Percentiles rank a stretch among this genome's conserved stretches.
These are phyloP conservation scores for Chaetomiaceae sp. DNA, from an alignment of 2,329 filamentous ascomycete genomes.

Conservation along the genomic window DNA sequence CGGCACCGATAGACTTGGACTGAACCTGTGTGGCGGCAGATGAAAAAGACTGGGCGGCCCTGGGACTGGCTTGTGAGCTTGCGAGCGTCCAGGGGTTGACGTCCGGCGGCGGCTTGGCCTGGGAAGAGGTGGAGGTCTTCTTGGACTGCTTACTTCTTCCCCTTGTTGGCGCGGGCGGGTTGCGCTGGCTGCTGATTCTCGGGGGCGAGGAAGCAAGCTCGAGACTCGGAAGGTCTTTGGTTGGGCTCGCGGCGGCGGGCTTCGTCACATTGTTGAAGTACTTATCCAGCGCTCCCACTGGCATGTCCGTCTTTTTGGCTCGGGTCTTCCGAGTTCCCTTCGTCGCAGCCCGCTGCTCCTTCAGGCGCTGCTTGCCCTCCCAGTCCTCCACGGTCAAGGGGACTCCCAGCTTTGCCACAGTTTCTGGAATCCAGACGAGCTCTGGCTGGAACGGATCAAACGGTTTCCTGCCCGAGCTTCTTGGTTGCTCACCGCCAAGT, in stretches of 20 bases:
- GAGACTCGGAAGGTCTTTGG: constrained; percentile 6
- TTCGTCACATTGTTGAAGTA: constrained; percentile 38
- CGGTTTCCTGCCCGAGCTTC: constrained; percentile 30
- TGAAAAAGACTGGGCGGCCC: constrained; percentile 19
- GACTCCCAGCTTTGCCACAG: constrained; percentile 59
- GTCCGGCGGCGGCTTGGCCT: constrained; percentile 23
- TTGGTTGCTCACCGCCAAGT: constrained; percentile 24
- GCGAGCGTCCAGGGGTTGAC: constrained; percentile 40
- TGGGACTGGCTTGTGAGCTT: constrained; percentile 35
- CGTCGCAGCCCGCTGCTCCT: constrained; percentile 22
- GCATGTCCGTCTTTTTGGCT: constrained; percentile 27
- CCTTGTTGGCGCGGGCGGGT: neutral
- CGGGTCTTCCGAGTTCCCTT: constrained; percentile 19
- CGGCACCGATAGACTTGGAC: neutral
- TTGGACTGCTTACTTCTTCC: constrained; percentile 30
- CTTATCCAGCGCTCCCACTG: constrained; percentile 34
- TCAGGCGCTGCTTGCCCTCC: constrained; percentile 42
- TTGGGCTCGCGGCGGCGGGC: constrained; percentile 12
- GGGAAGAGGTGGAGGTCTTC: constrained; percentile 13
- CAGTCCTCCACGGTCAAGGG: constrained; percentile 63
- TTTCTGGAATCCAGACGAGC: constrained; percentile 64
- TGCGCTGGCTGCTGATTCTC: neutral
- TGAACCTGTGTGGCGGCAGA: constrained; percentile 5
- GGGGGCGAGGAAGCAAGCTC: constrained; percentile 1
- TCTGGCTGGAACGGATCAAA: constrained; percentile 66